phyloP scores from a whole-genome alignment of 2,329 filamentous ascomycete genomes.

The Chalara sp. region DNA sequence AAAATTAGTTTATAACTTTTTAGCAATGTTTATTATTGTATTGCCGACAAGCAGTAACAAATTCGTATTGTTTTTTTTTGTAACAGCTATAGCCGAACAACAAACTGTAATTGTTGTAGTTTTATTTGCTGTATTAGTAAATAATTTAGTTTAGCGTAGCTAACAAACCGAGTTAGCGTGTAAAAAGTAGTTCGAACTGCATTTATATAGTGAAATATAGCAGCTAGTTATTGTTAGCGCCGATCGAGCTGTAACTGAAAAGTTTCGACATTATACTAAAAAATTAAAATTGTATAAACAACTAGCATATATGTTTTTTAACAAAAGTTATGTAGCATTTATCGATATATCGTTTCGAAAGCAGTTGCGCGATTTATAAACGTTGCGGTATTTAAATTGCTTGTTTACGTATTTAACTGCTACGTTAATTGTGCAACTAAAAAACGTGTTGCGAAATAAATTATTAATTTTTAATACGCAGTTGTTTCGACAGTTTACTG shows the following conservation, averaged over 20 bases:
- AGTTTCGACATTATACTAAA: constrained; percentile 3
- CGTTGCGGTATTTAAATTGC: constrained; percentile 5
- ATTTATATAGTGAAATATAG: background rate
- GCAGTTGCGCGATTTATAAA: constrained; percentile 2
- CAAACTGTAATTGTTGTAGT: constrained; percentile 4
- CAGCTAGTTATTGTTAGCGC: constrained; percentile 3
- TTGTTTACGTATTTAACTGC: constrained; percentile 3
- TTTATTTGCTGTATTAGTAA: constrained; percentile 2
- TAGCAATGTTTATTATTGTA: constrained; percentile 1
- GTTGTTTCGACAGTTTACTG: background rate
- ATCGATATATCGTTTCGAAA: constrained; percentile 2
- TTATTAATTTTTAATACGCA: background rate
- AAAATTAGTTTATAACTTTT: background rate
- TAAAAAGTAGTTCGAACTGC: constrained; percentile 1
- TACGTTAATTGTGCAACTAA: constrained; percentile 1
- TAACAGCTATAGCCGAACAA: constrained; percentile 3
- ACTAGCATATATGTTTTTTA: constrained; percentile 6
- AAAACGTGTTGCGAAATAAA: background rate
- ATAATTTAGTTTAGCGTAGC: background rate
- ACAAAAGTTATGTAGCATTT: constrained; percentile 4
- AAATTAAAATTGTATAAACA: constrained; percentile 1
- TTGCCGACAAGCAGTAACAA: constrained; percentile 6
- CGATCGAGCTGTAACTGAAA: background rate
- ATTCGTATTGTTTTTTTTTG: constrained; percentile 4
- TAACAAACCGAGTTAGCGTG: background rate